Base-by-base conservation (phyloP, 345 rosid genomes). In the Aethionema arabicum region DNA sequence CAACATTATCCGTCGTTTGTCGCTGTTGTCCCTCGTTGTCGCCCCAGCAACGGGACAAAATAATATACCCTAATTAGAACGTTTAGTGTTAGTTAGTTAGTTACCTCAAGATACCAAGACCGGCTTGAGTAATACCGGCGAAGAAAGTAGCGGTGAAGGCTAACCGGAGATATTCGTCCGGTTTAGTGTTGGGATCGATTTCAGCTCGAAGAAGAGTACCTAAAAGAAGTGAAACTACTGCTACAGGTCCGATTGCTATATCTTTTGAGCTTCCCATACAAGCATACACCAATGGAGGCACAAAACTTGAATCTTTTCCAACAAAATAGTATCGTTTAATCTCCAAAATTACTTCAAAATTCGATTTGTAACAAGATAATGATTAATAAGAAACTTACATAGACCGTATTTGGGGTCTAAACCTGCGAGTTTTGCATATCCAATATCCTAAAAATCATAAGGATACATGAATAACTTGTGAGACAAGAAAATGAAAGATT, bases 221-320 rank as follows among this genome's bases (percentile, higher is more conserved):
- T 57, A 91, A 52, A 66, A 88, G 72, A 32, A 91, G 96, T 56
- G 98, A 91, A 36, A 91, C 95, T 74, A 91, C 96, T 2, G 98
- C 98, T 3, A 91, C 98, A 0, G 98, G 98, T 49, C 98, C 98
- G 44, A 91, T 88, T 2, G 98, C 96, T 60, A 88, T 91, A 66
- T 91, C 98, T 69, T 88, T 77, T 55, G 98, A 91, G 54, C 98
- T 91, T 15, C 98, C 96, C 96, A 91, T 91, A 70, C 76, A 74
- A 10, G 96, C 95, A 67, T 91, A 91, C 75, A 91, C 76, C 76
- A 91, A 53, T 7, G 96, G 98, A 4, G 98, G 96, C 58, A 91
- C 92, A 63, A 91, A 83, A 74, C 98, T 91, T 35, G 90, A 78
- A 72, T 91, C 96, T 91, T 78, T 15, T 32, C 8, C 52, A 56